Conservation (phyloP, 306 rosid species). For the Lotus japonicus region DNA sequence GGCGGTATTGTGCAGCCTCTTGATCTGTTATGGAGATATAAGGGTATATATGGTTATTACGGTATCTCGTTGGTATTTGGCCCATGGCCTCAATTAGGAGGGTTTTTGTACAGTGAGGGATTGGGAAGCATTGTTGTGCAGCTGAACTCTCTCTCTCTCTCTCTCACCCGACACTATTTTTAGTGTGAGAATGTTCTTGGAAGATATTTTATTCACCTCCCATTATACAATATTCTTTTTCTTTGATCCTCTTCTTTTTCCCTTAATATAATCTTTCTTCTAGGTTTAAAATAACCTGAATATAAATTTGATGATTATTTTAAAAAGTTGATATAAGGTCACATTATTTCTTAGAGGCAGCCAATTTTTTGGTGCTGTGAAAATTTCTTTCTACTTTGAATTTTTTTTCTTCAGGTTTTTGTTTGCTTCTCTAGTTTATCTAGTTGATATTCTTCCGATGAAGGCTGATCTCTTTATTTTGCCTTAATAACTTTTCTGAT, state of each 20-base stretch:
- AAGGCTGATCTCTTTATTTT: conserved; percentile 14
- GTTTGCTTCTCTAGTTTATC: neutral
- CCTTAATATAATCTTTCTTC: neutral
- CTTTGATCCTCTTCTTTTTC: neutral
- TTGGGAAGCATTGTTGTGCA: neutral
- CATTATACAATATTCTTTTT: conserved; percentile 8
- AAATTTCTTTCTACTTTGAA: neutral
- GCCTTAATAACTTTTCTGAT: conserved; percentile 20
- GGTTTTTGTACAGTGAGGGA: neutral
- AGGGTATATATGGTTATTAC: neutral
- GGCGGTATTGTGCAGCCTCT: conserved; percentile 8
- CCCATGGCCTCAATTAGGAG: neutral
- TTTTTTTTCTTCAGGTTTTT: neutral
- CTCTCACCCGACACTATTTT: neutral
- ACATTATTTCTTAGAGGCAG: neutral
- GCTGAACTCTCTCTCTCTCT: neutral
- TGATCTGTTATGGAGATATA: neutral
- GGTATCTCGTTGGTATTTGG: neutral
- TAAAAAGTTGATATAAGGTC: neutral
- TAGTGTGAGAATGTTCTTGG: neutral
- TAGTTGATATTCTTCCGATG: conserved; percentile 6
- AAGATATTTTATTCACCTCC: neutral
- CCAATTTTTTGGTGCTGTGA: conserved; percentile 1
- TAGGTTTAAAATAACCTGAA: neutral
- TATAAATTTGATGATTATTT: neutral